Evolutionary conservation across 345 rosid genomes (phyloP), one percentile per base, ranked within the genome.

Genomic region (Citrus glauca): DNA sequence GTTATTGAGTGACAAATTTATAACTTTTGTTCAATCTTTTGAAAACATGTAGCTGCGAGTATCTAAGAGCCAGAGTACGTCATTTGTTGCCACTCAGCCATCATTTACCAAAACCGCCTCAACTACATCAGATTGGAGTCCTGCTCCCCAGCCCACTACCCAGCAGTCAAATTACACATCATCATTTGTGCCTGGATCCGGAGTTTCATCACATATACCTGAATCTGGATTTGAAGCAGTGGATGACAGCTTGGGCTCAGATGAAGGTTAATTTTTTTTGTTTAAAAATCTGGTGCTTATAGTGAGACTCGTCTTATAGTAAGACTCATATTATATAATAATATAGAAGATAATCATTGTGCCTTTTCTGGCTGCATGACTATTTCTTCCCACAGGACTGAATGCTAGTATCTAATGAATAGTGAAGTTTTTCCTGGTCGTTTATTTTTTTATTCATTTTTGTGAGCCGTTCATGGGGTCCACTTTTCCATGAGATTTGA

Each of bases 91-190:
- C 69, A 66, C 89, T 69, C 97, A 90, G 77, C 83, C 90, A 71
- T 69, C 97, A 28, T 72, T 79, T 56, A 88, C 63, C 81, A 86
- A 72, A 75, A 84, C 61, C 75, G 80, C 85, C 33, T 90, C 89
- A 50, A 77, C 82, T 77, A 40, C 82, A 48, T 90, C 97, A 25
- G 97, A 94, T 32, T 90, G 97, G 97, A 86, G 86, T 75, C 79
- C 84, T 60, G 79, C 78, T 16, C 84, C 81, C 5, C 84, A 77
- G 76, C 81, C 90, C 37, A 28, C 86, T 64, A 81, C 79, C 71
- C 97, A 89, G 82, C 97, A 89, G 82, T 75, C 93, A 71, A 90
- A 80, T 48, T 53, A 84, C 50, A 77, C 86, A n/a, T 78, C 86
- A 16, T 75, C 86, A 27, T 83, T 75, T 80, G 79, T 76, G 63